These are phyloP conservation scores for Mediolabrus comicus DNA, from an alignment of 108 stramenopile species.

Conservation along the genomic window DNA sequence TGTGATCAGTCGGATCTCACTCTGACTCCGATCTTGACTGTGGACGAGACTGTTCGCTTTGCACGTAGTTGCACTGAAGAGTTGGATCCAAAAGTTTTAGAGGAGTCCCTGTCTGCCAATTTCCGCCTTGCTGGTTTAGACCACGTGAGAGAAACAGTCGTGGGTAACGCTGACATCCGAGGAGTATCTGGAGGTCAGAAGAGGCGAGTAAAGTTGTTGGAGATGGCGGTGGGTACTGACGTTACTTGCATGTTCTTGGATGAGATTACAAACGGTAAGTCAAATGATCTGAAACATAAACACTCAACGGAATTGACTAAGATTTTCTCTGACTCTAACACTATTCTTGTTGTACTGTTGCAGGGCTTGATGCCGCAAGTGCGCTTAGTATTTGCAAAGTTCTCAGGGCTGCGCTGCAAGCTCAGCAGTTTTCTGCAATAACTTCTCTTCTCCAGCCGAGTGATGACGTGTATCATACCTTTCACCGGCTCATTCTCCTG, in stretches of 20 bases:
- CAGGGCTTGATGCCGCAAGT: not conserved
- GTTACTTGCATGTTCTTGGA: not conserved
- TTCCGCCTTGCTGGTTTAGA: not conserved
- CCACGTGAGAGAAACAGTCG: not conserved
- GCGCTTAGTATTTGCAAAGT: not conserved
- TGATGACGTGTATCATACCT: not conserved
- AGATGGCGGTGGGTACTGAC: not conserved
- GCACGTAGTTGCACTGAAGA: not conserved
- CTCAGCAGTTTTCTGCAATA: not conserved
- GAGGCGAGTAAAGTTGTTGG: conserved; percentile 31
- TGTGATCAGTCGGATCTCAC: conserved; percentile 3
- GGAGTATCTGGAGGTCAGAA: conserved; percentile 56
- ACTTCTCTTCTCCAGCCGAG: not conserved
- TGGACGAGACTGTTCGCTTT: not conserved
- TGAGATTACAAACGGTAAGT: not conserved
- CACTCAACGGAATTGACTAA: too few species aligned
- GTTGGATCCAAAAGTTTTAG: not conserved
- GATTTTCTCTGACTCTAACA: too few species aligned
- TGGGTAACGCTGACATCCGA: conserved; percentile 13
- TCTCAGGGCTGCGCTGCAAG: not conserved
- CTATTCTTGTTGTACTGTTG: not conserved
- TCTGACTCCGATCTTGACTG: conserved; percentile 6
- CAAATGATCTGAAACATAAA: not conserved
- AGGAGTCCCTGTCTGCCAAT: not conserved
- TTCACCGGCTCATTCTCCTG: not conserved